Evolutionary conservation across 2,329 filamentous ascomycete genomes (phyloP), one percentile per base, ranked within the genome.

Genomic region (Monosporascus ibericus): DNA sequence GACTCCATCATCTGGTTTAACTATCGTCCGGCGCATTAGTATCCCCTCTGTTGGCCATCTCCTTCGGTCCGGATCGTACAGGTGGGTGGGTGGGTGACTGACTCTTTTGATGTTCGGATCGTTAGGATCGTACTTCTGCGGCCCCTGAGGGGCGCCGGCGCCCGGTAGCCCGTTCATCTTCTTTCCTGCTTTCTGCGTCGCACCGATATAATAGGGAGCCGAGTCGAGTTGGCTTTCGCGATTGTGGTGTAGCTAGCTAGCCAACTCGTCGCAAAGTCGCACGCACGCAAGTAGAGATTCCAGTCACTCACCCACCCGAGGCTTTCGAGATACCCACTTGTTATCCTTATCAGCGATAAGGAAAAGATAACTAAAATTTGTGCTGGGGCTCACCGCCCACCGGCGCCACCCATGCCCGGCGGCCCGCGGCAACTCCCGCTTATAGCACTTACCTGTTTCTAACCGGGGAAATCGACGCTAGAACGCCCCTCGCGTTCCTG

Each of bases 1-100:
- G 90, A 95, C 72, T 97, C 92, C 90, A 96, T 96, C 44, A 84
- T 83, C 24, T 77, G 72, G 78, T 90, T 84, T 75, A 96, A 87
- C 88, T 94, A 61, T 37, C 36, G 44, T 42, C 40, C 24, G 30
- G n/a, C 6, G 39, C 24, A 37, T 62, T 30, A 60, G 47, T 44
- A 37, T 49, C 40, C 36, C 44, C 22, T 46, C 25, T 48, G 47
- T n/a, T n/a, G 8, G 30, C 8, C 20, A 30, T 25, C 14, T 34
- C 9, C n/a, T 36, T 37, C 20, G 3, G n/a, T 4, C 18, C 44
- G 25, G 20, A n/a, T 6, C 17, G 3, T 14, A 14, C 44, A 17
- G 42, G 25, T 24, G 47, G 48, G 53, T 24, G 47, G 48, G 53
- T 51, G 38, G 38, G 48, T 40, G 5, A 67, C 73, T 49, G 66